Base-by-base conservation (phyloP, 2,329 filamentous ascomycete genomes). In the Fusarium floridanum region DNA sequence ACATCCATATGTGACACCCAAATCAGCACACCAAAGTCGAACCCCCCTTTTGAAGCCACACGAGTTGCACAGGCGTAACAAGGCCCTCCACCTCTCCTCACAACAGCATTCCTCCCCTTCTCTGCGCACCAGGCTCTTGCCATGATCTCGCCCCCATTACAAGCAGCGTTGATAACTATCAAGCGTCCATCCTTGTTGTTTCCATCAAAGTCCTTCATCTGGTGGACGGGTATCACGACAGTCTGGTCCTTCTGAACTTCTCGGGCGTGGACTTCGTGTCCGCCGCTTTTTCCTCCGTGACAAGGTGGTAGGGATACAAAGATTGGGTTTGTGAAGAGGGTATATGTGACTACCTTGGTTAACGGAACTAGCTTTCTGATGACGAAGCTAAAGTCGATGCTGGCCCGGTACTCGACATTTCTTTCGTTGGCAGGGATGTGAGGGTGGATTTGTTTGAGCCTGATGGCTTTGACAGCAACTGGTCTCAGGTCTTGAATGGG, bases 81-180 rank as follows among this genome's bases (percentile, higher is more conserved):
- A 6, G 68, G 59, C 1, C 68, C 64, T 27, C 60, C 64, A 1
- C 20, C 27, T 11, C 64, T 61, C 11, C 64, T 61, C 11, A 67
- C 50, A 10, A 64, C 37, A 27, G 64, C 68, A 45, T 64, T 64
- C 36, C 48, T 64, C 7, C 67, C 64, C 11, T 41, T 48, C 20
- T 70, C 67, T 2, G 67, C 43, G 16, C 64, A 67, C 67, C 64
- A 70, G 22, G 64, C 64, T 24, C 64, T 59, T 6, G 67, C 67
- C 34, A 64, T 36, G 7, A 67, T 43, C 27, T 70, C 64, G 3
- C 57, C 67, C 1, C 64, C 64, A 2, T 55, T 59, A 5, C 60
- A 62, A 10, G 50, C 59, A 16, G 67, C 64, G 6, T 64, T 61
- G n/a, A 67, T 61, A 4, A 70, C 61, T 55, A 66, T 39, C 24